Percentiles rank a stretch among this genome's conserved stretches.
These are phyloP conservation scores for Exophiala xenobiotica DNA, from an alignment of 2,329 filamentous ascomycete species.

Conservation along the genomic window DNA sequence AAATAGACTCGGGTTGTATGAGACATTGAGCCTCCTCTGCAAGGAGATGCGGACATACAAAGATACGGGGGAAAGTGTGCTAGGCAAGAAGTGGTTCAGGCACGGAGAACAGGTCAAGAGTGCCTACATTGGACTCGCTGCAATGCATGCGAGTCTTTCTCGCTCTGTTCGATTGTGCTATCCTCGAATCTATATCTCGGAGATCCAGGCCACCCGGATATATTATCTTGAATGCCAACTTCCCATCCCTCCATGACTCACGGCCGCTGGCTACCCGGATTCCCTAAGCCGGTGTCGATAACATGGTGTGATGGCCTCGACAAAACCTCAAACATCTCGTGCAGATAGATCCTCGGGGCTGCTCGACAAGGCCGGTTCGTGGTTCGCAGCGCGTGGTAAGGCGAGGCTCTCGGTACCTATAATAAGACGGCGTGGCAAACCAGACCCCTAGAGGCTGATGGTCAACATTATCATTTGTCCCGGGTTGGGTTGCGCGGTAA, in stretches of 20 bases:
- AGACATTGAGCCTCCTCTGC: constrained; percentile 26
- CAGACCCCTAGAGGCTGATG: constrained; percentile 10
- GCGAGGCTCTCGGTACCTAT: constrained; percentile 17
- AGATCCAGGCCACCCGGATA: constrained; percentile 1
- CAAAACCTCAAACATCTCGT: constrained; percentile 9
- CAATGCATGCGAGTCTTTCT: constrained; percentile 1
- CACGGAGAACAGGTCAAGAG: not conserved
- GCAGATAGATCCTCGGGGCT: constrained; percentile 2
- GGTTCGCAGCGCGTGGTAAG: constrained; percentile 13
- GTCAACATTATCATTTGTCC: constrained; percentile 16
- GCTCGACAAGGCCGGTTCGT: constrained; percentile 14
- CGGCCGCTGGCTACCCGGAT: too few species aligned
- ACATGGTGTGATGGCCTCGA: constrained; percentile 15
- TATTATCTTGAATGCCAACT: constrained; percentile 6
- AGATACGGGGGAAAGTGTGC: not conserved
- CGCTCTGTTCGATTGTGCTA: constrained; percentile 12
- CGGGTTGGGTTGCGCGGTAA: constrained; percentile 18
- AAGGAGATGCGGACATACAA: constrained; percentile 14
- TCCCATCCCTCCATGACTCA: constrained; percentile 6
- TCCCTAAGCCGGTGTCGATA: not conserved
- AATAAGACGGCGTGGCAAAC: constrained; percentile 7
- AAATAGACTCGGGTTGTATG: constrained; percentile 11
- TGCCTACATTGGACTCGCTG: constrained; percentile 22
- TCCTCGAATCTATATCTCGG: constrained; percentile 22
- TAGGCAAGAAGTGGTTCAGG: constrained; percentile 3